phyloP scores from a whole-genome alignment of 2,329 filamentous ascomycete genomes.

The Beauveria scarabaeidicola region DNA sequence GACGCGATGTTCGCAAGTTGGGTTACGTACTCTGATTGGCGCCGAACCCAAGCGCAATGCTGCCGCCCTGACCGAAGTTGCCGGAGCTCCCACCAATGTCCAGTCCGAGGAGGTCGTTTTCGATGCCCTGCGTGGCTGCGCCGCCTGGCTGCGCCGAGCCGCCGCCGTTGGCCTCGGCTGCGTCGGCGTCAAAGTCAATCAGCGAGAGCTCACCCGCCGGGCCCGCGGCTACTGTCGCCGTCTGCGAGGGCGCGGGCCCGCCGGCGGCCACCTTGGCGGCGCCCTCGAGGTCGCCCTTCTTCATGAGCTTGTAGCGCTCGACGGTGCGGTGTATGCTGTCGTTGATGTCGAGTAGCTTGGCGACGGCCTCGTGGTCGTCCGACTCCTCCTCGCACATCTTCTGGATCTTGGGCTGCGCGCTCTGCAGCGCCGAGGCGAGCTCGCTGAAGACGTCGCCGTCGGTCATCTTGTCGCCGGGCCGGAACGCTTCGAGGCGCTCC shows the following conservation, averaged over 20 bases:
- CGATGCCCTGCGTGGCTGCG: conserved; percentile 41
- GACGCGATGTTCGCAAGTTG: too few relatives aligned
- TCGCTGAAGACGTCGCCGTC: conserved; percentile 69
- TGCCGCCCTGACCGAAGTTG: conserved; percentile 64
- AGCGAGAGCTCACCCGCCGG: conserved; percentile 70
- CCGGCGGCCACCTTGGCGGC: conserved; percentile 79
- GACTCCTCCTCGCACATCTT: conserved; percentile 99
- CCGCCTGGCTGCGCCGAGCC: conserved; percentile 44
- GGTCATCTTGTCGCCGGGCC: conserved; percentile 68
- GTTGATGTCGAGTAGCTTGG: conserved; percentile 93
- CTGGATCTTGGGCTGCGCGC: conserved; percentile 95
- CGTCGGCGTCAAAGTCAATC: conserved; percentile 75
- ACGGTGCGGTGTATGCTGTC: conserved; percentile 97
- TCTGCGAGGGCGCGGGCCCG: conserved; percentile 47
- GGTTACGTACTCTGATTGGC: conserved; percentile 54
- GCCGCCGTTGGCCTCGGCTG: conserved; percentile 45
- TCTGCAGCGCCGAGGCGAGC: conserved; percentile 79
- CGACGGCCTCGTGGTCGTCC: conserved; percentile 90
- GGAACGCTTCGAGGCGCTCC: conserved; percentile 81
- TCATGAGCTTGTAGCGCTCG: conserved; percentile 89
- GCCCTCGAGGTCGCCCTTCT: conserved; percentile 83
- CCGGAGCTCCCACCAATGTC: conserved; percentile 60
- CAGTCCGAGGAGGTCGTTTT: conserved; percentile 84
- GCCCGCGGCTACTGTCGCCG: conserved; percentile 40
- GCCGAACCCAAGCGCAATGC: conserved; percentile 74